Conservation (phyloP, 202 grass and related monocot genomes). For the Digitaria exilis region DNA sequence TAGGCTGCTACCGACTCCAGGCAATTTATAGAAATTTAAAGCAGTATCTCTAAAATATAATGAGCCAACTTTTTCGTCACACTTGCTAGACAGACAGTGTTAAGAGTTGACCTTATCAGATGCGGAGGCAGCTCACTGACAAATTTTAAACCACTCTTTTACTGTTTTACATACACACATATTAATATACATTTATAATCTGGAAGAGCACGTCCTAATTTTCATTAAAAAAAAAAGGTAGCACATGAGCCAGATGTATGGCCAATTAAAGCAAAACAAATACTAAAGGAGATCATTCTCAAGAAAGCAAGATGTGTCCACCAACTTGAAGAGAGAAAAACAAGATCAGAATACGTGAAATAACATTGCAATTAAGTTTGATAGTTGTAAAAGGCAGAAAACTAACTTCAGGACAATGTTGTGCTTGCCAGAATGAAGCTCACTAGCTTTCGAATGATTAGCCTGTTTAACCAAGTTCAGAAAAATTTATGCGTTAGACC, state of each 20-base stretch:
- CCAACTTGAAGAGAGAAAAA: neutral
- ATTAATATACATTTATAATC: neutral
- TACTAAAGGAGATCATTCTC: slow-evolving; percentile 5
- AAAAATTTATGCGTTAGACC: slow-evolving; percentile 17
- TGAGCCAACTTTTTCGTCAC: slow-evolving; percentile 19
- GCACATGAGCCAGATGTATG: neutral
- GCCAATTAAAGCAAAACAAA: neutral
- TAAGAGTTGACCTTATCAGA: neutral
- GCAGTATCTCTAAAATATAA: neutral
- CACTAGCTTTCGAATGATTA: slow-evolving; percentile 55
- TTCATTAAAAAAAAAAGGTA: neutral
- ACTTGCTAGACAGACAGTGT: neutral
- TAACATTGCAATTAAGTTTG: neutral
- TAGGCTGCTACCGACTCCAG: neutral
- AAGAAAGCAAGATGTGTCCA: slow-evolving; percentile 2
- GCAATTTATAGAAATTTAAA: slow-evolving; percentile 5
- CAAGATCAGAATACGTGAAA: slow-evolving; percentile 23
- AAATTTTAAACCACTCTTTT: neutral
- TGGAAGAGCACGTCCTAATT: neutral
- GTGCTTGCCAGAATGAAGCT: slow-evolving; percentile 56
- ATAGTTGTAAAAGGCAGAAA: slow-evolving; percentile 20
- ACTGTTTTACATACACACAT: neutral
- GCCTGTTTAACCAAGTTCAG: slow-evolving; percentile 54
- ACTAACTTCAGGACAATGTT: slow-evolving; percentile 71
- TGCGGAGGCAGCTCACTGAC: neutral